Evolutionary conservation across 2,329 filamentous ascomycete genomes (phyloP).

Genomic region (Xylariaceae sp.): DNA sequence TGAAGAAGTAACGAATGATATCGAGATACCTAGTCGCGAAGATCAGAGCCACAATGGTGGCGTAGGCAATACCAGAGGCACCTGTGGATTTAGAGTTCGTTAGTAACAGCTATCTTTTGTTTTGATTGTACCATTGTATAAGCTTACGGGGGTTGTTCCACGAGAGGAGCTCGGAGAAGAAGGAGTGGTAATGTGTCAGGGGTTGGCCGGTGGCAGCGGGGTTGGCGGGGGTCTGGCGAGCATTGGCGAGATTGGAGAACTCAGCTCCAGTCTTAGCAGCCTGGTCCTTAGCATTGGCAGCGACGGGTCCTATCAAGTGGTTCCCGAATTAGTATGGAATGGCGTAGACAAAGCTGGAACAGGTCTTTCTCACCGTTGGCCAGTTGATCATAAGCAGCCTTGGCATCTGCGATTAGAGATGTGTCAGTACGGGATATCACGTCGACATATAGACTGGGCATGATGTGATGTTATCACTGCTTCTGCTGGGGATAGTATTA

Average conservation of each 20-base stretch:
- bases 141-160: slow-evolving; percentile 64
- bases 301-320: slow-evolving; percentile 49
- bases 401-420: slow-evolving; percentile 38
- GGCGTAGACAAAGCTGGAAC: not conserved
- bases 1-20: slow-evolving; percentile 61
- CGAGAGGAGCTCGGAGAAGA: slow-evolving; percentile 65
- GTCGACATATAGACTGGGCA: slow-evolving; percentile 15
- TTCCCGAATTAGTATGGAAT: slow-evolving; percentile 6
- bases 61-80: slow-evolving; percentile 63
- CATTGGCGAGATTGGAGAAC: slow-evolving; percentile 54
- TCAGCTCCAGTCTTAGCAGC: slow-evolving; percentile 52
- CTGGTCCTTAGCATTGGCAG: slow-evolving; percentile 56
- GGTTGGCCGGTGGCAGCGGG: slow-evolving; percentile 58
- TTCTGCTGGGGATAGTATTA: slow-evolving; percentile 26
- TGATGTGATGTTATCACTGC: slow-evolving; percentile 32
- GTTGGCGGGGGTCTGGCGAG: slow-evolving; percentile 51
- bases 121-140: too few relatives aligned
- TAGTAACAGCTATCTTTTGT: too few relatives aligned
- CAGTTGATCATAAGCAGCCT: slow-evolving; percentile 46
- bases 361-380: slow-evolving; percentile 43
- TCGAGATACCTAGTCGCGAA: slow-evolving; percentile 63
- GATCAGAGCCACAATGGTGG: slow-evolving; percentile 54
- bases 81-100: slow-evolving; percentile 36
- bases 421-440: slow-evolving; percentile 32
- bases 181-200: slow-evolving; percentile 66